phyloP scores from a whole-genome alignment of 208 protist genomes.

The Leishmania aethiopica region DNA sequence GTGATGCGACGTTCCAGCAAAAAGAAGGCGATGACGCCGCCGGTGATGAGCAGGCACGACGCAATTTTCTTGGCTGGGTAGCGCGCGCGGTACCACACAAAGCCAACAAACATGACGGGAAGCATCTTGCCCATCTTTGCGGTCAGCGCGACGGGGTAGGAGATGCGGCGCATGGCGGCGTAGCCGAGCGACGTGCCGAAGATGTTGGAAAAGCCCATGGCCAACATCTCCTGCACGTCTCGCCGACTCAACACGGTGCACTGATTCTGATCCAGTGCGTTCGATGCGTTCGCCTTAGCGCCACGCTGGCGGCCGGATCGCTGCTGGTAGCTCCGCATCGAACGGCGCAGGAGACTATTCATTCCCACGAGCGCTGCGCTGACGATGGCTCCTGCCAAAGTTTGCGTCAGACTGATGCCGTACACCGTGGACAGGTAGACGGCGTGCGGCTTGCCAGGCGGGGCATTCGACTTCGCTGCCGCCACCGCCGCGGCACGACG shows the following conservation, averaged over 20 bases:
- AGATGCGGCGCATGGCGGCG: conserved; percentile 76
- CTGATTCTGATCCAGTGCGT: neutral
- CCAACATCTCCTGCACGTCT: conserved; percentile 35
- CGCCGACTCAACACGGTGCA: neutral
- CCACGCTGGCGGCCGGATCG: neutral
- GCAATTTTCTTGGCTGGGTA: conserved; percentile 63
- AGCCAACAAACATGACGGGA: conserved; percentile 80
- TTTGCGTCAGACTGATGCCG: conserved; percentile 34
- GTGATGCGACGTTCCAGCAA: conserved; percentile 40
- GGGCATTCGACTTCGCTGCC: neutral
- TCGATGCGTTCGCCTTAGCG: neutral
- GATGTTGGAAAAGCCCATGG: conserved; percentile 77
- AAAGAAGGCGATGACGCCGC: conserved; percentile 69
- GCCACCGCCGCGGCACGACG: conserved; percentile 1
- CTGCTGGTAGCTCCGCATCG: neutral
- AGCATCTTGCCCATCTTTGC: conserved; percentile 92
- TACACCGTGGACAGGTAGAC: conserved; percentile 31
- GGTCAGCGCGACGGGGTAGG: conserved; percentile 79
- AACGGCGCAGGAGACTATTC: neutral
- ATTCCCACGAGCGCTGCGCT: conserved; percentile 18
- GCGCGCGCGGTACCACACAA: conserved; percentile 64
- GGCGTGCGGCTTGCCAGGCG: neutral
- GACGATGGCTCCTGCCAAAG: conserved; percentile 26
- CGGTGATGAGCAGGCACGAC: conserved; percentile 64
- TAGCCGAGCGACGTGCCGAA: conserved; percentile 72